Evolutionary conservation across 129 eudicot species (phyloP), one percentile per base, ranked within the genome.

Genomic region (Escallonia rubra): DNA sequence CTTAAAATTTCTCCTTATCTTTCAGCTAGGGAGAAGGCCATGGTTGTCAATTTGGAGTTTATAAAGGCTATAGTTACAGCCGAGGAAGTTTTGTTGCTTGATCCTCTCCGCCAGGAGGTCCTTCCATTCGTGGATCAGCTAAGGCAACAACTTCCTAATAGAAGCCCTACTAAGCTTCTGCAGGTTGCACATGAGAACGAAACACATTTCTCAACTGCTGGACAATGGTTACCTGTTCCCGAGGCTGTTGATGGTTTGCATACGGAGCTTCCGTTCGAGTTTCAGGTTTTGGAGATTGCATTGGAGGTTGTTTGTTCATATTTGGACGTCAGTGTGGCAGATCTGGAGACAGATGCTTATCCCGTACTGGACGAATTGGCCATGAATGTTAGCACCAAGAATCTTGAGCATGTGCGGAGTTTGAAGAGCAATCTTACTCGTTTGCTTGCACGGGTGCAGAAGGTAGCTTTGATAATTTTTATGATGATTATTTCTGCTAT

Each of bases 311-410:
- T 94, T 5, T 94, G 97, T 66, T 80, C 93, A 2, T 94, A 76
- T 78, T 69, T 94, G 87, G 96, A 94, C 65, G 76, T 87, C 5
- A 90, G 79, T 71, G 99, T 87, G 11, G 90, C 90, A 11, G 93
- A 90, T 34, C 97, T 94, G 49, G 99, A 94, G 75, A 72, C 86
- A 72, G 93, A 79, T 61, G 99, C 99, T 45, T 94, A 94, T 73
- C 99, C 99, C 66, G 90, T 84, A 61, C 66, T 94, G 70, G 99
- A 94, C 81, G 99, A 94, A 78, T 76, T 94, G 78, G 97, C 99
- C 41, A 82, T 81, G 72, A 90, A 77, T 70, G 99, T 94, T 72
- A 90, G 96, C 79, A 89, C 97, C 52, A 90, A 90, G 86, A 94
- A 87, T 76, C 99, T 94, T 59, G 99, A 94, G 76, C 97, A 78